Evolutionary conservation across 2,329 filamentous ascomycete genomes (phyloP).

Genomic region (Bipolaris zeicola): DNA sequence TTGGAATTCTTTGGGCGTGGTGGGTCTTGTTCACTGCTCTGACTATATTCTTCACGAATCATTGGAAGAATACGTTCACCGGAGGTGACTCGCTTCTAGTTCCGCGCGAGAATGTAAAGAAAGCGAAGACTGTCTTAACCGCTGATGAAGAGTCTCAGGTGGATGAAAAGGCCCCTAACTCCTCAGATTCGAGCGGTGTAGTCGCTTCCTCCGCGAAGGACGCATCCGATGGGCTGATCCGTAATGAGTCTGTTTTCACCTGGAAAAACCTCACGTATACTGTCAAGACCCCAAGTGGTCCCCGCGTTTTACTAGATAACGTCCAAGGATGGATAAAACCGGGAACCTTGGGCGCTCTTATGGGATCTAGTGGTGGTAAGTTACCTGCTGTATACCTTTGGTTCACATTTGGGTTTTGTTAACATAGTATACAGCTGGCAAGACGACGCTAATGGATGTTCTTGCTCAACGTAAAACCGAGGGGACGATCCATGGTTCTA

Average conservation of each 20-base stretch:
- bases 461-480: slow-evolving; percentile 76
- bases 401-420: slow-evolving; percentile 56
- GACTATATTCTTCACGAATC: slow-evolving; percentile 58
- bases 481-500: slow-evolving; percentile 83
- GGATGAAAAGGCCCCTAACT: slow-evolving; percentile 13
- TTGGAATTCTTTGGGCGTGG: slow-evolving; percentile 55
- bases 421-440: slow-evolving; percentile 54
- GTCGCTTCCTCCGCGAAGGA: neutral
- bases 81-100: slow-evolving; percentile 58
- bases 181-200: neutral
- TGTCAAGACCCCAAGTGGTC: slow-evolving; percentile 55
- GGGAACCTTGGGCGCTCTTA: slow-evolving; percentile 55
- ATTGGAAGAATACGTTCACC: slow-evolving; percentile 61
- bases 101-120: slow-evolving; percentile 64
- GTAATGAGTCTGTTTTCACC: slow-evolving; percentile 72
- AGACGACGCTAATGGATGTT: slow-evolving; percentile 39
- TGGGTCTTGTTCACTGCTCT: slow-evolving; percentile 54
- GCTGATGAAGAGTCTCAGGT: slow-evolving; percentile 54
- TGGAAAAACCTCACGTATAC: slow-evolving; percentile 63
- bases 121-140: slow-evolving; percentile 59
- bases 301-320: slow-evolving; percentile 56
- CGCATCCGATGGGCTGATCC: slow-evolving; percentile 53
- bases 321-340: slow-evolving; percentile 60
- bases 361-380: slow-evolving; percentile 31
- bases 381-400: slow-evolving; percentile 28